A percentile compares a stretch with the other conserved stretches of the same genome.
phyloP scores from a whole-genome alignment of 768 basidiomycete genomes.

The Amanita rubescens region DNA sequence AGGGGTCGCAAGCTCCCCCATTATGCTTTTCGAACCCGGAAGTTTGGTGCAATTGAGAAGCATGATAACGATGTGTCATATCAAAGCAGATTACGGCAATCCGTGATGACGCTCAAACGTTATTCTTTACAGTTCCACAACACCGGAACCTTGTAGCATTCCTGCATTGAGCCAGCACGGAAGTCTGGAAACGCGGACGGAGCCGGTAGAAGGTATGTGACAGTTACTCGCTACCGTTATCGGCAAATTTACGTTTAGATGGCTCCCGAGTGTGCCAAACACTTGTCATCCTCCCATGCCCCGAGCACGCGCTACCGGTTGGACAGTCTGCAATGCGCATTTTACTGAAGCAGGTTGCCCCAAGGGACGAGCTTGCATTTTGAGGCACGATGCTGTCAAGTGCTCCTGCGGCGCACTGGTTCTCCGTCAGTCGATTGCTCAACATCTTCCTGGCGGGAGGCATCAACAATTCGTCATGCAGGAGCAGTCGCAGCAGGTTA shows the following conservation, averaged over 20 bases:
- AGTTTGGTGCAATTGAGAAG: neutral
- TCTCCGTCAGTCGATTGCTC: slow-evolving; percentile 9
- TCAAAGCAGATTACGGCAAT: neutral
- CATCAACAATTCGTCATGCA: slow-evolving; percentile 16
- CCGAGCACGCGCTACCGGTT: neutral
- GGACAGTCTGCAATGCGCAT: neutral
- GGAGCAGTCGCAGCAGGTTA: neutral
- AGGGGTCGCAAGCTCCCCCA: too few relatives aligned
- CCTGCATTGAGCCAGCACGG: too few relatives aligned
- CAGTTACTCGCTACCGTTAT: too few relatives aligned
- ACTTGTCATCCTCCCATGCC: neutral
- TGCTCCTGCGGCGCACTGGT: slow-evolving; percentile 30
- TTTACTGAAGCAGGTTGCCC: slow-evolving; percentile 21
- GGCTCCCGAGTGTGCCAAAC: neutral
- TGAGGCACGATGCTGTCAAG: slow-evolving; percentile 28
- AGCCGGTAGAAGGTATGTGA: too few relatives aligned
- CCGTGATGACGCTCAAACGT: too few relatives aligned
- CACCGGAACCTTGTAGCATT: too few relatives aligned
- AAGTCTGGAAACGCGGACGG: too few relatives aligned
- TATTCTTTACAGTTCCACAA: too few relatives aligned
- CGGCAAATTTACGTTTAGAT: too few relatives aligned
- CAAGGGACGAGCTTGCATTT: slow-evolving; percentile 20
- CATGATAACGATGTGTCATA: neutral
- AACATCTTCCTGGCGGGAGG: slow-evolving; percentile 23
- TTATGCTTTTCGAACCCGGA: neutral